These are phyloP conservation scores for Termitomyces titanicus DNA, from an alignment of 768 basidiomycete genomes.

Conservation along the genomic window DNA sequence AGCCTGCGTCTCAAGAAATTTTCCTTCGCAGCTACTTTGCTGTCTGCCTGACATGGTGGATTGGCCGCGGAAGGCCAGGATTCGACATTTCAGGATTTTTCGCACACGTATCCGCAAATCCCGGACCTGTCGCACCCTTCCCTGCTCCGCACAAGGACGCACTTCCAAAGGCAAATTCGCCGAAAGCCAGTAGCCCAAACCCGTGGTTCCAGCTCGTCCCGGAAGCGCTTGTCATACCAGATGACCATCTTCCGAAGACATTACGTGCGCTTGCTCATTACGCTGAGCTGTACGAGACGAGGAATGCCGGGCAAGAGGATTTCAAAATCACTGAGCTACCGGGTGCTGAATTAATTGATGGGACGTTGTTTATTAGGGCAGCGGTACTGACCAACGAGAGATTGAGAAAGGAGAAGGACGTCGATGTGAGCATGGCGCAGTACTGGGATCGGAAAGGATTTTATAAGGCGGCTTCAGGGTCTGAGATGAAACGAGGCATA, in stretches of 20 bases:
- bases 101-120: slow-evolving; percentile 20
- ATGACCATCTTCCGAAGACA: slow-evolving; percentile 44
- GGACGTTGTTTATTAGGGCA: slow-evolving; percentile 52
- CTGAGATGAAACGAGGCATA: not conserved
- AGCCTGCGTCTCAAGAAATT: slow-evolving; percentile 39
- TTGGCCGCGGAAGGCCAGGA: slow-evolving; percentile 51
- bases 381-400: slow-evolving; percentile 45
- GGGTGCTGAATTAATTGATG: slow-evolving; percentile 47
- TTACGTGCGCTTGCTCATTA: slow-evolving; percentile 36
- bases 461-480: slow-evolving; percentile 1
- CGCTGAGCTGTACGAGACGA: slow-evolving; percentile 21
- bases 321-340: slow-evolving; percentile 30
- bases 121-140: slow-evolving; percentile 13
- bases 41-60: slow-evolving; percentile 48
- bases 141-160: slow-evolving; percentile 22
- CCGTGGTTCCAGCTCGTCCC: slow-evolving; percentile 58
- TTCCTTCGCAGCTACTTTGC: slow-evolving; percentile 59
- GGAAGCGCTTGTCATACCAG: slow-evolving; percentile 50
- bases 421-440: slow-evolving; percentile 13
- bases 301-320: slow-evolving; percentile 23
- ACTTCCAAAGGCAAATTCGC: slow-evolving; percentile 27
- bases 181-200: slow-evolving; percentile 39
- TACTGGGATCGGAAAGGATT: slow-evolving; percentile 24
- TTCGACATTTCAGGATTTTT: slow-evolving; percentile 52
- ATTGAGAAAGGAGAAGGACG: slow-evolving; percentile 26